phyloP scores from a whole-genome alignment of 2,329 filamentous ascomycete genomes.

The Rhexocercosporidium sp. region DNA sequence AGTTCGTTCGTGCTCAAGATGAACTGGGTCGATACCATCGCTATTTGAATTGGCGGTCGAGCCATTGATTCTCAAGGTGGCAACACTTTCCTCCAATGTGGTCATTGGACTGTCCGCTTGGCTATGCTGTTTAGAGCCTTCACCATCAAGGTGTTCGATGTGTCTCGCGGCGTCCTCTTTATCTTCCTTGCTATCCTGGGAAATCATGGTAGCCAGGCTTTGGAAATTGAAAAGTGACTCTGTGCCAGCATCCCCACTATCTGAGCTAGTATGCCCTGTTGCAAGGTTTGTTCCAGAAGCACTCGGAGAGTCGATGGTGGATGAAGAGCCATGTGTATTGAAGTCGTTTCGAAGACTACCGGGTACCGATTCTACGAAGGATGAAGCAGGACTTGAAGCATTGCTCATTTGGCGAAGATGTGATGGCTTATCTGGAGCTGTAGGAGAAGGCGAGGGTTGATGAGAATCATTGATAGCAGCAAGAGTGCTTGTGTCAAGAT shows the following conservation, averaged over 20 bases:
- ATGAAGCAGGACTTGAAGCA: slow-evolving; percentile 83
- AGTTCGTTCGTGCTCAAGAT: slow-evolving; percentile 25
- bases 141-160: slow-evolving; percentile 36
- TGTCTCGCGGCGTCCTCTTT: slow-evolving; percentile 35
- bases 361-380: slow-evolving; percentile 68
- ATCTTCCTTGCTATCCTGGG: slow-evolving; percentile 57
- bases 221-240: slow-evolving; percentile 93
- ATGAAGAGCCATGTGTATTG: slow-evolving; percentile 45
- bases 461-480: slow-evolving; percentile 44
- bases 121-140: slow-evolving; percentile 23
- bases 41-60: background rate
- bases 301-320: slow-evolving; percentile 56
- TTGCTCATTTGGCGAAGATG: slow-evolving; percentile 85
- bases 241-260: slow-evolving; percentile 56
- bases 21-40: slow-evolving; percentile 17
- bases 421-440: slow-evolving; percentile 65
- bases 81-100: slow-evolving; percentile 36
- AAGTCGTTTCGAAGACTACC: slow-evolving; percentile 48
- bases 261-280: slow-evolving; percentile 46
- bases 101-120: slow-evolving; percentile 15
- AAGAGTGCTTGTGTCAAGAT: slow-evolving; percentile 32
- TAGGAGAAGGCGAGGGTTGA: slow-evolving; percentile 49
- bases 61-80: slow-evolving; percentile 35
- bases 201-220: slow-evolving; percentile 85
- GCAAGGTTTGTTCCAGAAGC: slow-evolving; percentile 60